Evolutionary conservation across 345 rosid genomes (phyloP).

Genomic region (Rhodamnia argentea): DNA sequence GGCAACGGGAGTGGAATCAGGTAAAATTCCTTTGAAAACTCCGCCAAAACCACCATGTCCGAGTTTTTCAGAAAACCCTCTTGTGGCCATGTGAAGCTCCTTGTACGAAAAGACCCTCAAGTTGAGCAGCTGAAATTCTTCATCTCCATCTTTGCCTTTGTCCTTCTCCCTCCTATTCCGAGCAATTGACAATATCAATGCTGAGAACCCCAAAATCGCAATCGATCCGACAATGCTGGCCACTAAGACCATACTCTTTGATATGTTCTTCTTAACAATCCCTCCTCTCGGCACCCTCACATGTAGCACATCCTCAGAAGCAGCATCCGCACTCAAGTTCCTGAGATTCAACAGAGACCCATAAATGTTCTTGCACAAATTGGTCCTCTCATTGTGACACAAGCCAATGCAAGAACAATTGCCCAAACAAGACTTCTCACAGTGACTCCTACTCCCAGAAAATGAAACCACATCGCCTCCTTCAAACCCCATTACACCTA

Average conservation of each 20-base stretch:
- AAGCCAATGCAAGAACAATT: conserved; percentile 64
- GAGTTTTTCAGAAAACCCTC: conserved; percentile 61
- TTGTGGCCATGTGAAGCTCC: conserved; percentile 59
- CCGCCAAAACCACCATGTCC: conserved; percentile 94
- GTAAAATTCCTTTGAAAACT: conserved; percentile 65
- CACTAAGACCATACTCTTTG: conserved; percentile 28
- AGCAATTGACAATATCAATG: conserved; percentile 16
- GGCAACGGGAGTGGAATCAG: conserved; percentile 55
- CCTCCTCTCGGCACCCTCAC: conserved; percentile 22
- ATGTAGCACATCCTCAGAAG: conserved; percentile 27
- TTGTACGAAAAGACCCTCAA: conserved; percentile 56
- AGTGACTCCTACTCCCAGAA: conserved; percentile 23
- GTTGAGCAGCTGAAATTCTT: conserved; percentile 41
- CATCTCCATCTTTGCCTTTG: conserved; percentile 17
- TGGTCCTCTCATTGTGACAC: conserved; percentile 27
- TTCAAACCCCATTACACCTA: conserved; percentile 37
- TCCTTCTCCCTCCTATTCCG: conserved; percentile 30
- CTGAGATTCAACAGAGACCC: conserved; percentile 47
- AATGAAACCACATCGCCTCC: conserved; percentile 19
- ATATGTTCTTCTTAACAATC: conserved; percentile 18
- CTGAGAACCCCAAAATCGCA: conserved; percentile 39
- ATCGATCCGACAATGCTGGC: conserved; percentile 43
- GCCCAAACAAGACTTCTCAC: conserved; percentile 28
- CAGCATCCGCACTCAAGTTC: conserved; percentile 49
- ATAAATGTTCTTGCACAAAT: conserved; percentile 40